Conservation (phyloP, 305 asterid genomes). For the Solanum hybrid region DNA sequence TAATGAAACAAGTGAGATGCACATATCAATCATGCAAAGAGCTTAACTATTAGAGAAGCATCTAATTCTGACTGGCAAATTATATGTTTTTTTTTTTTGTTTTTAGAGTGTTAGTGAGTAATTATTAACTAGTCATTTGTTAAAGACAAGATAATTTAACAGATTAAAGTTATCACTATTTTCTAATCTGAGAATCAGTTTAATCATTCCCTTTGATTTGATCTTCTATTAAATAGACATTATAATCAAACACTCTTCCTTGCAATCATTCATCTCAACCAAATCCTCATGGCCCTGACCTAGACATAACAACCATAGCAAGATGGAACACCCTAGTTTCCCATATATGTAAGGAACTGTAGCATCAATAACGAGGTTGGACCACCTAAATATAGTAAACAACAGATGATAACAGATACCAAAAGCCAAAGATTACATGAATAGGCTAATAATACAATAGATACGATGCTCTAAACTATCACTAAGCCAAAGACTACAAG, state of each 20-base stretch:
- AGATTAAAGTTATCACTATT: background rate
- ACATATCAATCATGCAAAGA: background rate
- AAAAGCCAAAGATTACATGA: background rate
- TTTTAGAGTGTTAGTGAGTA: background rate
- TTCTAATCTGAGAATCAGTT: background rate
- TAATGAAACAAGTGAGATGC: constrained; percentile 2
- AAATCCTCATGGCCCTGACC: background rate
- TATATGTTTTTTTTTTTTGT: background rate
- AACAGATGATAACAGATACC: too few relatives aligned
- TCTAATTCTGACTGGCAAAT: background rate
- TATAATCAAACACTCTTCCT: background rate
- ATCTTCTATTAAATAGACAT: background rate
- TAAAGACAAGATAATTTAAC: background rate
- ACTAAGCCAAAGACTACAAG: background rate
- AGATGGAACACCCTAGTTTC: background rate
- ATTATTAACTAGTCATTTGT: background rate
- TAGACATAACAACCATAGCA: background rate
- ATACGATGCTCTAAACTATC: background rate
- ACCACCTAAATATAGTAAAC: background rate
- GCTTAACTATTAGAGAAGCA: background rate
- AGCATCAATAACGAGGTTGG: background rate
- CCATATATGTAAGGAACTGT: background rate
- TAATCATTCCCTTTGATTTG: background rate
- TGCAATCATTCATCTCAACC: background rate
- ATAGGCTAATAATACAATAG: background rate